Base-by-base conservation (phyloP, 73 alveolate species). In the Urostyla sp. region DNA sequence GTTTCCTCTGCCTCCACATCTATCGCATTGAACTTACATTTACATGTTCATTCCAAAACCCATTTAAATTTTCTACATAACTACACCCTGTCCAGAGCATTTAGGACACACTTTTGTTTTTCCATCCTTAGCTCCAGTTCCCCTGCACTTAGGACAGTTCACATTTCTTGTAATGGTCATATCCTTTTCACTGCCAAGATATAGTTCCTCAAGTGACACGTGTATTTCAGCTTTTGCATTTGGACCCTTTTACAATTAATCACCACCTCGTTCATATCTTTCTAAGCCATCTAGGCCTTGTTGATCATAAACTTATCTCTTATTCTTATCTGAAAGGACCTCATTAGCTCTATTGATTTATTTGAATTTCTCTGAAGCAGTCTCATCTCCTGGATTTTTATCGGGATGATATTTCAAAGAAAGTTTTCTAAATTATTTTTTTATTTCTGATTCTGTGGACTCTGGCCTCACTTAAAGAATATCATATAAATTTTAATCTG, bases 51-150 rank as follows among this genome's bases (percentile, higher is more conserved):
- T 89, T 37, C 98, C 98, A 79, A 94, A 78, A 10, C 98, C 98
- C 87, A 92, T 82, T 52, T 90, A 76, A 13, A 96, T 96, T 46
- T 88, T 87, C 69, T 93, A 91, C 57, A 88, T 37, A 10, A 86
- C 76, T 2, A 87, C 95, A 24, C 99, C 99, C 58, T 89, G 72
- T 37, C 99, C 99, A 31, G 87, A 90, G 69, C 99, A 96, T 15
- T 79, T 90, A 13, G 98, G 96, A 50, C 99, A 96, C 56, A 69
- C 67, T 67, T 94, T 91, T 8, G 95, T 87, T 82, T 92, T 94
- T 16, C 98, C 98, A 76, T 91, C 94, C 81, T 96, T 96, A 58
- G 98, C 98, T 69, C 99, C 99, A 35, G 98, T 94, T 31, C 98
- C 99, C 83, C 92, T 95, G 60, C 99, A 96, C 36, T 88, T 59